Percentiles rank a stretch among this genome's conserved stretches.
phyloP scores from a whole-genome alignment of 139 green algal species.

The Picochlorum sp. region DNA sequence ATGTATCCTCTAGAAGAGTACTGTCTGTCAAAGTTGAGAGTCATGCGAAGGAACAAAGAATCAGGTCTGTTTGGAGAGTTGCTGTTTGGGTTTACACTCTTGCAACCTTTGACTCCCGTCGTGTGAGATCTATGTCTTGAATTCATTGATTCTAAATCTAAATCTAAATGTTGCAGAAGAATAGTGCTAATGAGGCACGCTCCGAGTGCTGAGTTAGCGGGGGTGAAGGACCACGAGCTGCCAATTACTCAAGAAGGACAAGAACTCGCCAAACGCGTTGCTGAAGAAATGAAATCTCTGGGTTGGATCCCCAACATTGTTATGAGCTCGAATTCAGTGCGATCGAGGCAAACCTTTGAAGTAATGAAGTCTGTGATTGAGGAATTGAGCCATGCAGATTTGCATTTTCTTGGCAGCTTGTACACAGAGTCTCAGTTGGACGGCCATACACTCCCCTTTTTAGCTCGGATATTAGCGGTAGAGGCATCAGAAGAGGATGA shows the following conservation, averaged over 20 bases:
- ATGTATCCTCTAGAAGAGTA: too few species aligned
- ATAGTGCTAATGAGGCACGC: slow-evolving; percentile 75
- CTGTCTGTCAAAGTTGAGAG: too few species aligned
- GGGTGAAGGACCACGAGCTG: slow-evolving; percentile 54
- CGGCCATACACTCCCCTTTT: slow-evolving; percentile 46
- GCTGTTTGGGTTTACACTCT: too few species aligned
- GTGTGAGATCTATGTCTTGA: too few species aligned
- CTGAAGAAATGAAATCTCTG: slow-evolving; percentile 22
- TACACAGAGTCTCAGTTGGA: slow-evolving; percentile 79
- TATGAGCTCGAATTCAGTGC: slow-evolving; percentile 47
- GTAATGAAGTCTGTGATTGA: slow-evolving; percentile 49
- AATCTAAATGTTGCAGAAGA: slow-evolving; percentile 19
- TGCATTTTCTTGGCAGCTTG: slow-evolving; percentile 60
- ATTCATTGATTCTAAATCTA: not conserved
- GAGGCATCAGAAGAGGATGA: slow-evolving; percentile 12
- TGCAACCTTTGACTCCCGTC: too few species aligned
- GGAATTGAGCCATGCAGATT: slow-evolving; percentile 39
- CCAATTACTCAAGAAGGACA: slow-evolving; percentile 37
- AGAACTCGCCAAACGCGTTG: slow-evolving; percentile 24
- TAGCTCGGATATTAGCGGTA: slow-evolving; percentile 25
- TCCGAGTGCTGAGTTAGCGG: slow-evolving; percentile 37
- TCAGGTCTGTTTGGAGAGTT: too few species aligned
- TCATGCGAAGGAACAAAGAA: too few species aligned
- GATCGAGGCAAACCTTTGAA: slow-evolving; percentile 74
- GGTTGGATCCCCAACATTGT: slow-evolving; percentile 71